Evolutionary conservation across 129 eudicot species (phyloP).

Genomic region (Scalesia atractyloides): DNA sequence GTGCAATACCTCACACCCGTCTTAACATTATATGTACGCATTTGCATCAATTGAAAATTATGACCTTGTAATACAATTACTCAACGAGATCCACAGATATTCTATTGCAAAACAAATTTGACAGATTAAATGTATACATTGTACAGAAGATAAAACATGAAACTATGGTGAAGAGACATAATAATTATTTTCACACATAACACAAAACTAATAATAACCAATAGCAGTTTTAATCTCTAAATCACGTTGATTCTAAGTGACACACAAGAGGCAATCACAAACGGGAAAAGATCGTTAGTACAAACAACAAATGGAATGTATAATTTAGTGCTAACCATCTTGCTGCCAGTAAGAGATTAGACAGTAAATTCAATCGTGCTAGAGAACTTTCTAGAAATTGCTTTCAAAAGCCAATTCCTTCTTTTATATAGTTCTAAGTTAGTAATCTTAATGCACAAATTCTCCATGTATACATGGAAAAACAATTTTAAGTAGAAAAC

Average conservation of each 20-base stretch:
- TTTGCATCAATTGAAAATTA: conserved; percentile 15
- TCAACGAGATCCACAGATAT: neutral
- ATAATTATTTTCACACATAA: neutral
- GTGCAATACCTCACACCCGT: too few species aligned
- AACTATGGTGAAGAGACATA: neutral
- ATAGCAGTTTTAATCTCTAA: neutral
- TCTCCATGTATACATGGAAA: conserved; percentile 1
- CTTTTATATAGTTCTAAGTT: conserved; percentile 1
- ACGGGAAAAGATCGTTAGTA: neutral
- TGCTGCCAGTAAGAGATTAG: neutral
- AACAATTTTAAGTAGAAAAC: neutral
- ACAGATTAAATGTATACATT: too few species aligned
- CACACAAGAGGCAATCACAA: neutral
- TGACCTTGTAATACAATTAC: neutral
- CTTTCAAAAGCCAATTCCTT: conserved; percentile 3
- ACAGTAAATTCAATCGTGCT: neutral
- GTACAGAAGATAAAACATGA: neutral
- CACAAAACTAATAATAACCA: too few species aligned
- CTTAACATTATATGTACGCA: neutral
- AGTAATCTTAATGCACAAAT: neutral
- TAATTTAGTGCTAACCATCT: neutral
- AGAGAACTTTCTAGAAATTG: neutral
- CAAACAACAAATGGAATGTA: neutral
- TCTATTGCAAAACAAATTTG: neutral
- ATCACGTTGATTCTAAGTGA: neutral